Evolutionary conservation across 169 alveolate genomes (phyloP), one percentile per base, ranked within the genome.

Genomic region (Plasmodium gallinaceum): DNA sequence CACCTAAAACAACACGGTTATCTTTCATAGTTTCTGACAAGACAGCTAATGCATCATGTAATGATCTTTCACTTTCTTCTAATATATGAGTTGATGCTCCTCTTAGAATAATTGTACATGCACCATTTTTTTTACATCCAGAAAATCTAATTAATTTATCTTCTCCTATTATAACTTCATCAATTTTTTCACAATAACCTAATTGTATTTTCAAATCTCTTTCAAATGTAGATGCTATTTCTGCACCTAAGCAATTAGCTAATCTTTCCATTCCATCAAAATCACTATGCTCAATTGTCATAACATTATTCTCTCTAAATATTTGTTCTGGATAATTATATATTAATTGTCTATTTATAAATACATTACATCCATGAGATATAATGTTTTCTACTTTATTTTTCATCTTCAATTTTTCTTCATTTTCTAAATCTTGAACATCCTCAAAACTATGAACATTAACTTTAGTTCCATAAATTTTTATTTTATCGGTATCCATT

Each of bases 261-360:
- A 99, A 97, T 90, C 99, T 96, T 96, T 99, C 99, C 95, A 97
- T 98, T 60, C 99, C 99, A 91, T 99, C 99, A 83, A 99, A 99
- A 93, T 99, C 99, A 52, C 99, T 99, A 88, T 98, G 99, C 93
- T 98, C 99, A 65, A 98, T 98, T 39, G 99, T 99, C 97, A 98
- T 97, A 52, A 98, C 97, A 45, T 99, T 99, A 58, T 95, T 93
- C 46, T 98, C 99, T 64, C 98, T 97, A 93, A 98, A 95, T 24
- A 98, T 91, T 93, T 98, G 98, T 92, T 99, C 99, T 3, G 99
- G 99, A 93, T 98, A 99, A 96, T 99, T 98, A 95, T 99, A 99
- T 48, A 99, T 98, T 74, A 99, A 92, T 93, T 99, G 99, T 71
- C 99, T 96, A 93, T 99, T 99, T 76, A 99, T 98, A 95, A 99